Conservation (phyloP, 495 filamentous ascomycete genomes). For the Penicillium desertorum region DNA sequence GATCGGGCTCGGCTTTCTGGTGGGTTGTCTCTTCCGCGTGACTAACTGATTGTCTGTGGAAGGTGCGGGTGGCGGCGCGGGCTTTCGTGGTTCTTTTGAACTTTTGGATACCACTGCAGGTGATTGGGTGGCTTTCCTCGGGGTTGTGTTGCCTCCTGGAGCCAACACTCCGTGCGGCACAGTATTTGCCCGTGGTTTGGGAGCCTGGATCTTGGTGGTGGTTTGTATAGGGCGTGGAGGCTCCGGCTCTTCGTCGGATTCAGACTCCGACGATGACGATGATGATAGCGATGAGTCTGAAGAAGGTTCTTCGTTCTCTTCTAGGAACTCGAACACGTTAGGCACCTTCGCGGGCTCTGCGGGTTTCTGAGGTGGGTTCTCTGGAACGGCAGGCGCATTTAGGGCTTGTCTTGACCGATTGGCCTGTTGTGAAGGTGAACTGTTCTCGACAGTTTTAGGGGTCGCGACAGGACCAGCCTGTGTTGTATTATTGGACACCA, state of each 20-base stretch:
- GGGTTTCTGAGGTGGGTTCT: slow-evolving; percentile 13
- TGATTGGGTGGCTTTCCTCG: slow-evolving; percentile 9
- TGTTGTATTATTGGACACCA: slow-evolving; percentile 26
- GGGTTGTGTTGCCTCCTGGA: slow-evolving; percentile 11
- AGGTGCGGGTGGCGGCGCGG: slow-evolving; percentile 25
- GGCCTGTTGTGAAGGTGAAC: slow-evolving; percentile 16
- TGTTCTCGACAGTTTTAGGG: slow-evolving; percentile 19
- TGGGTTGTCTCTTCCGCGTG: slow-evolving; percentile 21
- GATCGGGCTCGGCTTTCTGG: slow-evolving; percentile 21
- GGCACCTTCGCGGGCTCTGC: slow-evolving; percentile 26
- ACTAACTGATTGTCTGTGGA: slow-evolving; percentile 27
- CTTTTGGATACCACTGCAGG: slow-evolving; percentile 11
- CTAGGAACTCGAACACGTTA: slow-evolving; percentile 48
- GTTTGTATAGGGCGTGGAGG: slow-evolving; percentile 14
- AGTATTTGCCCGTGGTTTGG: slow-evolving; percentile 22
- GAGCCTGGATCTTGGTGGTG: slow-evolving; percentile 25
- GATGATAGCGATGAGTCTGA: slow-evolving; percentile 19
- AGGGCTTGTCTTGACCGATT: slow-evolving; percentile 19
- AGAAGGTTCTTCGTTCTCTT: slow-evolving; percentile 29
- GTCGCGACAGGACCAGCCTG: slow-evolving; percentile 28
- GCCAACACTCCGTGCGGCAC: slow-evolving; percentile 19
- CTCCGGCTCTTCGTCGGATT: slow-evolving; percentile 19
- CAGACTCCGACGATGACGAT: background rate
- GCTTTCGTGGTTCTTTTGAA: slow-evolving; percentile 23
- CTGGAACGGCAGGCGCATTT: slow-evolving; percentile 19